Conservation (phyloP, 805 yeast genomes). For the Peterozyma toletana region DNA sequence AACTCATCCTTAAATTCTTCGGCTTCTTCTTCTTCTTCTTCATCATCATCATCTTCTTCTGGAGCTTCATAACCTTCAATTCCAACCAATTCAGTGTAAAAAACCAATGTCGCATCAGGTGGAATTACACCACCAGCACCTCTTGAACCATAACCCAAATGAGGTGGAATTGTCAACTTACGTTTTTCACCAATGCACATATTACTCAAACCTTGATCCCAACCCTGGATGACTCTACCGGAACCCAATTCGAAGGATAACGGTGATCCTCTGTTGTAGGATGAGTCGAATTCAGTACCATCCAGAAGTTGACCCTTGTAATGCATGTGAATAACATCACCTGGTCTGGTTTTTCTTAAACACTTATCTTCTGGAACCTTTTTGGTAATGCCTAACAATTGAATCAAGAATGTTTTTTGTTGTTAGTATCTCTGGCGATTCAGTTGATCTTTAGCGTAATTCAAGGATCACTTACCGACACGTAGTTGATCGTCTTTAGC, state of each 20-base stretch:
- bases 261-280: slow-evolving; percentile 58
- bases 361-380: slow-evolving; percentile 48
- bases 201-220: slow-evolving; percentile 72
- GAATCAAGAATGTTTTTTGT: too few relatives aligned
- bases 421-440: too few relatives aligned
- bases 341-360: slow-evolving; percentile 45
- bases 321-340: slow-evolving; percentile 70
- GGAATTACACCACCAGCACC: slow-evolving; percentile 80
- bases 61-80: slow-evolving; percentile 28
- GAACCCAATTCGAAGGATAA: slow-evolving; percentile 65
- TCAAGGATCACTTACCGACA: too few relatives aligned
- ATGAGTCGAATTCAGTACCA: slow-evolving; percentile 72
- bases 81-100: slow-evolving; percentile 57
- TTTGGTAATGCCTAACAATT: slow-evolving; percentile 32
- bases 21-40: slow-evolving; percentile 23
- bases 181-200: slow-evolving; percentile 91
- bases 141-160: slow-evolving; percentile 67
- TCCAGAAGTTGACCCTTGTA: slow-evolving; percentile 66
- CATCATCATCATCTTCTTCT: slow-evolving; percentile 37
- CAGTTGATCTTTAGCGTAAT: too few relatives aligned
- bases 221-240: slow-evolving; percentile 80
- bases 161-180: slow-evolving; percentile 70
- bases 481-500: too few relatives aligned
- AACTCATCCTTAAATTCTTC: slow-evolving; percentile 5
- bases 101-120: slow-evolving; percentile 64